Percentiles rank a stretch among this genome's conserved stretches.
Evolutionary conservation across 106 monocot genomes (phyloP).

Genomic region (Acanthochlamys bracteata): DNA sequence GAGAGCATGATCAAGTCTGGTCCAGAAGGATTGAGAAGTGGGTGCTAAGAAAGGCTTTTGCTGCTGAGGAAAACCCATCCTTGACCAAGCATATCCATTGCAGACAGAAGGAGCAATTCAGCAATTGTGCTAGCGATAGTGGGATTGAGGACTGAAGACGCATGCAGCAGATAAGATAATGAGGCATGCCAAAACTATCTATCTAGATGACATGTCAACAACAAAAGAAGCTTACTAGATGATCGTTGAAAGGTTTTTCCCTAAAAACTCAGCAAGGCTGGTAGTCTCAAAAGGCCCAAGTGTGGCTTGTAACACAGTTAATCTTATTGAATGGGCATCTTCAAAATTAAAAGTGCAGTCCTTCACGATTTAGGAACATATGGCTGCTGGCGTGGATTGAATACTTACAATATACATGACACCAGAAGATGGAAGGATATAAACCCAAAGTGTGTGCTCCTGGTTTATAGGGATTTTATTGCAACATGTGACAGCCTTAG

Average conservation of each 20-base stretch:
- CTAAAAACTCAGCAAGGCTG: slow-evolving; percentile 53
- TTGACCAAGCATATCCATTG: slow-evolving; percentile 62
- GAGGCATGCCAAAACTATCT: slow-evolving; percentile 42
- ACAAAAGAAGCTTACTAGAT: slow-evolving; percentile 63
- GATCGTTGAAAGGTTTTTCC: slow-evolving; percentile 50
- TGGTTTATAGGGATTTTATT: slow-evolving; percentile 93
- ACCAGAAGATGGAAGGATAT: slow-evolving; percentile 99
- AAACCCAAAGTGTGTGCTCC: slow-evolving; percentile 95
- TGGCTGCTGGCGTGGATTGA: slow-evolving; percentile 97
- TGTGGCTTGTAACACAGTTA: slow-evolving; percentile 66
- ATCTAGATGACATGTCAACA: slow-evolving; percentile 42
- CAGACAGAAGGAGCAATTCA: slow-evolving; percentile 67
- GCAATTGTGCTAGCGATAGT: slow-evolving; percentile 58
- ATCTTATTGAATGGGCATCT: slow-evolving; percentile 63
- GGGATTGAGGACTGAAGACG: slow-evolving; percentile 59
- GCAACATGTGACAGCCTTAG: slow-evolving; percentile 92
- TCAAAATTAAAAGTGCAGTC: slow-evolving; percentile 85
- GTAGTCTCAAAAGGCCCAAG: slow-evolving; percentile 60
- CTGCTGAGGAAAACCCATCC: slow-evolving; percentile 48
- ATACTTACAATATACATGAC: slow-evolving; percentile 95
- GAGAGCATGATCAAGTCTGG: slow-evolving; percentile 52
- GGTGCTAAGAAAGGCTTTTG: slow-evolving; percentile 54
- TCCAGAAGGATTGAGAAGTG: slow-evolving; percentile 54
- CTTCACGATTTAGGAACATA: slow-evolving; percentile 97
- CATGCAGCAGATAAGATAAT: slow-evolving; percentile 55